Evolutionary conservation across 2,329 filamentous ascomycete genomes (phyloP).

Genomic region (Pseudopithomyces chartarum): DNA sequence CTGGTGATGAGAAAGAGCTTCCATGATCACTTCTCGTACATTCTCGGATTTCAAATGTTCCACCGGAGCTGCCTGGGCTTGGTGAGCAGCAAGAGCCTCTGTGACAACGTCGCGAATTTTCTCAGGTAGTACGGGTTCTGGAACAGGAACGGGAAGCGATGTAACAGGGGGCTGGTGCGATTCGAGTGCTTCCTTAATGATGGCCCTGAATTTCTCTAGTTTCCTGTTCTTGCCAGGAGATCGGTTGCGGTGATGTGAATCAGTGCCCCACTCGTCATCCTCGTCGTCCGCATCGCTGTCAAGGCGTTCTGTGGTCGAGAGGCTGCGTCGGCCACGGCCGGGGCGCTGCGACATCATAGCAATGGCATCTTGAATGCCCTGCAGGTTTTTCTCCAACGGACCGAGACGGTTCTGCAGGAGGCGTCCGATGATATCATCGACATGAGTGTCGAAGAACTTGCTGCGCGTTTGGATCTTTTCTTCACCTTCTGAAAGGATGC

Average conservation of each 20-base stretch:
- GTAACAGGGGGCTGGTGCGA: conserved; percentile 47
- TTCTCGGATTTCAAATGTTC: conserved; percentile 19
- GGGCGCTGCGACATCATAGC: conserved; percentile 59
- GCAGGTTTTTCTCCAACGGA: conserved; percentile 80
- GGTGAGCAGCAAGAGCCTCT: conserved; percentile 64
- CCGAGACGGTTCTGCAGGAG: conserved; percentile 76
- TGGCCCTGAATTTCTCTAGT: conserved; percentile 74
- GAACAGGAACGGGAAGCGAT: conserved; percentile 30
- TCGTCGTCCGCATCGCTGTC: conserved; percentile 96
- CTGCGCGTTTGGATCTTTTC: conserved; percentile 80
- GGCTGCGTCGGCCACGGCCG: conserved; percentile 64
- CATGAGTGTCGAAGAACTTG: conserved; percentile 87
- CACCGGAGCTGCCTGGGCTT: conserved; percentile 29
- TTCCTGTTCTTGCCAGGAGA: conserved; percentile 81
- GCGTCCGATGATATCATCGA: conserved; percentile 82
- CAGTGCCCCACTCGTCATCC: conserved; percentile 70
- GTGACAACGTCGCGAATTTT: conserved; percentile 68
- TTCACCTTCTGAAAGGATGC: conserved; percentile 75
- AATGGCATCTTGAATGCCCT: conserved; percentile 74
- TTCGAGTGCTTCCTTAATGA: conserved; percentile 66
- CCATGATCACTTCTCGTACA: conserved; percentile 29
- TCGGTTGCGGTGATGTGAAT: conserved; percentile 65
- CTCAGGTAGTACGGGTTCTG: conserved; percentile 59
- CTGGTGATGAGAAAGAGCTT: conserved; percentile 29
- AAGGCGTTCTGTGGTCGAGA: conserved; percentile 67